Conservation (phyloP, 73 alveolate genomes). For the Symbiodinium pilosum region DNA sequence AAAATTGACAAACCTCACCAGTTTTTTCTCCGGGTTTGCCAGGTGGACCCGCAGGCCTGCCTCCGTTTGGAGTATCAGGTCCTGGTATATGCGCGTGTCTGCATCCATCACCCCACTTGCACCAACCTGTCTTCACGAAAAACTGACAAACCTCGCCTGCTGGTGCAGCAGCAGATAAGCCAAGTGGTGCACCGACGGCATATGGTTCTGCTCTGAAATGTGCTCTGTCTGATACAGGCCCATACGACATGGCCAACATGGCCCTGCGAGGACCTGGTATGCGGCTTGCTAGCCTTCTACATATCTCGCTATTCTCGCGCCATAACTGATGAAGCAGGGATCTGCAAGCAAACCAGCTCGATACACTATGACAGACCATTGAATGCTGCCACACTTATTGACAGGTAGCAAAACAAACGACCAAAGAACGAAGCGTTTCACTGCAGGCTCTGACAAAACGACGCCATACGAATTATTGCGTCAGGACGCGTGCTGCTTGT, state of each 20-base stretch:
- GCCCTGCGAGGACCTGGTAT: no score
- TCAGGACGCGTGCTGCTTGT: no score
- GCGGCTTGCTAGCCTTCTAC: background rate
- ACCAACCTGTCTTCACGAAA: constrained; percentile 74
- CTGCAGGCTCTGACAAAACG: no score
- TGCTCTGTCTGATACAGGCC: background rate
- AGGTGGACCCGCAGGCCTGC: background rate
- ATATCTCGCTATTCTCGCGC: no score
- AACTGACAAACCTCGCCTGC: constrained; percentile 60
- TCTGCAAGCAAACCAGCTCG: no score
- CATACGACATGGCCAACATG: background rate
- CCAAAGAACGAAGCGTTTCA: no score
- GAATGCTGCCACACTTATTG: no score
- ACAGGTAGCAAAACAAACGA: no score
- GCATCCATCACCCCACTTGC: constrained; percentile 61
- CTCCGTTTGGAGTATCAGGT: constrained; percentile 4
- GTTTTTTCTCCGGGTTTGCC: background rate
- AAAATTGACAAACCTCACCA: constrained; percentile 59
- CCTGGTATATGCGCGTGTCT: constrained; percentile 36
- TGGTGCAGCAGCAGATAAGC: background rate
- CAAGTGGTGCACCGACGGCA: background rate
- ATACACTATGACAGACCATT: no score
- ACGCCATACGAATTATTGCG: no score
- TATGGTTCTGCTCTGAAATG: background rate
- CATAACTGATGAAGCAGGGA: no score